Percentiles rank a stretch among this genome's conserved stretches.
These are phyloP conservation scores for Ampelomyces quisqualis DNA, from an alignment of 2,329 filamentous ascomycete species.

Conservation along the genomic window DNA sequence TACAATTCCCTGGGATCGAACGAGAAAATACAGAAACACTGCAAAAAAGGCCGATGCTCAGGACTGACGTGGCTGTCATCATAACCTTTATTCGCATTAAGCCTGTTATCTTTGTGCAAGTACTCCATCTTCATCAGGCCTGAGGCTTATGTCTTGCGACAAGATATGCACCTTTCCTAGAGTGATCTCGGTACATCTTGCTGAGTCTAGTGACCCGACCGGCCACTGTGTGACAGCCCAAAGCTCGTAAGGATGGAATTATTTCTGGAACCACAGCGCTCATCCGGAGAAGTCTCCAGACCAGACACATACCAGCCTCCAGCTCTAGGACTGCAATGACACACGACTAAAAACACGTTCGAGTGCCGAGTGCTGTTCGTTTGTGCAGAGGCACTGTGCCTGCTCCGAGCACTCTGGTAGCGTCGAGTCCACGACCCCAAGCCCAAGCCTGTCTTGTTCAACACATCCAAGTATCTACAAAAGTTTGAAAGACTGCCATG, in stretches of 20 bases:
- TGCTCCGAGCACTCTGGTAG: neutral
- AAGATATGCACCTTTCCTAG: no score
- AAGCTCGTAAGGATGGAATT: neutral
- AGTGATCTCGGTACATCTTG: conserved; percentile 1
- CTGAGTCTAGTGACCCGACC: neutral
- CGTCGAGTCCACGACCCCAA: neutral
- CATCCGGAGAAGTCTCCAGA: no score
- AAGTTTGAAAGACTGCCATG: neutral
- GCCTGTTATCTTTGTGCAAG: no score
- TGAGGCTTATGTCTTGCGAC: no score
- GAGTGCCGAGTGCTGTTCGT: no score
- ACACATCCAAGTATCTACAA: neutral
- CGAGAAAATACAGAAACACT: no score
- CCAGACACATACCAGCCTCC: neutral
- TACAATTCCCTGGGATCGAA: no score
- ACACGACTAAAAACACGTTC: neutral
- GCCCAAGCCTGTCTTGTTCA: neutral
- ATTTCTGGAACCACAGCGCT: neutral
- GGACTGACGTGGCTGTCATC: no score
- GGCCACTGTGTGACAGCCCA: conserved; percentile 1
- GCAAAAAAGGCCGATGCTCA: no score
- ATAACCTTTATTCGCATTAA: no score
- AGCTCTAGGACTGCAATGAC: neutral
- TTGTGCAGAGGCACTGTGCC: neutral
- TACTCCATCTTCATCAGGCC: no score